Base-by-base conservation (phyloP, 352 stramenopile genomes). In the Phytophthora palmivora region DNA sequence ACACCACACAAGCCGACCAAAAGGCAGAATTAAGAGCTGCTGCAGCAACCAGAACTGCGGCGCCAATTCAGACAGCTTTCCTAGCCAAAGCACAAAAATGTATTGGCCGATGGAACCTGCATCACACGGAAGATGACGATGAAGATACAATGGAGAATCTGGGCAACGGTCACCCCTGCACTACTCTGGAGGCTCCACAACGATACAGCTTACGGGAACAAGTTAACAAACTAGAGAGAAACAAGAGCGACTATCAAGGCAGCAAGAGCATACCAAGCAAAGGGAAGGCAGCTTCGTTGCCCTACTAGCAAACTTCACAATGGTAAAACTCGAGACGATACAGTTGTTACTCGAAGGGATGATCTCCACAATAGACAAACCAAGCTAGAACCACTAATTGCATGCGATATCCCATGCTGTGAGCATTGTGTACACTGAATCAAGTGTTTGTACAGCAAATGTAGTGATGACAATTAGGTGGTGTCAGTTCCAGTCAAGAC, bases 301-400 rank as follows among this genome's bases (percentile, higher is more conserved):
- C 74, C n/a, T 64, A 7, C 73, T 67, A 11, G 72, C 70, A 30
- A 87, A 33, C 22, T 87, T 74, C 12, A 86, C 77, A 5, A 76
- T 63, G 12, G 76, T 66, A 24, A 70, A 79, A 16, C 37, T 79
- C 4, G 66, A 72, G 28, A 79, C 49, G 26, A 85, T 76, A 32
- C 78, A 85, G 41, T 67, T 71, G 10, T 81, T 56, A 38, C 64
- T 72, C 0, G 48, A 24, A 15, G 74, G 70, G 3, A 81, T 41
- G 10, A 51, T 68, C 49, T 79, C 70, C 12, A 79, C 57, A 19
- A 82, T 45, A 1, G 71, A 52, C 19, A 78, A 36, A 4, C 68
- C 74, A 5, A 82, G 62, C 70, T 66, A 79, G 26, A 79, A 79
- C 70, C 70, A 79, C 21, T 79, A 61, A 49, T 65, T 73, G 22